phyloP scores from a whole-genome alignment of 1,139 yeast genomes.

The Nakaseomyces uthaithaninus region DNA sequence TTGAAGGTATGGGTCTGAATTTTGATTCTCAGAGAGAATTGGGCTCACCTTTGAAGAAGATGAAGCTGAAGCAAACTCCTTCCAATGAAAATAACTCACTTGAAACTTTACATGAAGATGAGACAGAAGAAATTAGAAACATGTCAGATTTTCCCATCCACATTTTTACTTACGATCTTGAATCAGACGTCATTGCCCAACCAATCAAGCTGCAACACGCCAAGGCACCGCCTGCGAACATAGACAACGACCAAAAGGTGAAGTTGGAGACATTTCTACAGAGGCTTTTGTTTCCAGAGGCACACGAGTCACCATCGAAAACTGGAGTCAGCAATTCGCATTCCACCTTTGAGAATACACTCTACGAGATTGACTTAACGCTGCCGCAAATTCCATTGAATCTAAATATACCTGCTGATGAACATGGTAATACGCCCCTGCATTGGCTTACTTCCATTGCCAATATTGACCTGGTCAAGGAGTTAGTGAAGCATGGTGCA shows the following conservation, averaged over 20 bases:
- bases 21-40: conserved; percentile 18
- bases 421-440: conserved; percentile 83
- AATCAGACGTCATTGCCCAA: neutral
- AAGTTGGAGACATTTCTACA: conserved; percentile 30
- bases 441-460: conserved; percentile 98
- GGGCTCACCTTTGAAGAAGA: conserved; percentile 27
- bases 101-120: conserved; percentile 5
- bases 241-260: conserved; percentile 21
- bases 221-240: conserved; percentile 9
- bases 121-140: conserved; percentile 5
- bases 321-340: neutral
- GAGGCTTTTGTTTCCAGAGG: conserved; percentile 26
- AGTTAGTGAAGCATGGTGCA: conserved; percentile 59
- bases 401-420: conserved; percentile 82
- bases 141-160: conserved; percentile 11
- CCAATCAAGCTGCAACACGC: conserved; percentile 19
- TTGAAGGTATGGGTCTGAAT: conserved; percentile 9
- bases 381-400: conserved; percentile 38
- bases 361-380: conserved; percentile 20
- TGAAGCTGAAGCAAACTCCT: conserved; percentile 15
- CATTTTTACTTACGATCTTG: conserved; percentile 21
- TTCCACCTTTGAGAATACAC: conserved; percentile 16
- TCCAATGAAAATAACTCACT: conserved; percentile 6
- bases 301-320: conserved; percentile 11
- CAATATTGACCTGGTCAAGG: conserved; percentile 60